These are phyloP conservation scores for Pythium graminicola DNA, from an alignment of 352 stramenopile species.

Conservation along the genomic window DNA sequence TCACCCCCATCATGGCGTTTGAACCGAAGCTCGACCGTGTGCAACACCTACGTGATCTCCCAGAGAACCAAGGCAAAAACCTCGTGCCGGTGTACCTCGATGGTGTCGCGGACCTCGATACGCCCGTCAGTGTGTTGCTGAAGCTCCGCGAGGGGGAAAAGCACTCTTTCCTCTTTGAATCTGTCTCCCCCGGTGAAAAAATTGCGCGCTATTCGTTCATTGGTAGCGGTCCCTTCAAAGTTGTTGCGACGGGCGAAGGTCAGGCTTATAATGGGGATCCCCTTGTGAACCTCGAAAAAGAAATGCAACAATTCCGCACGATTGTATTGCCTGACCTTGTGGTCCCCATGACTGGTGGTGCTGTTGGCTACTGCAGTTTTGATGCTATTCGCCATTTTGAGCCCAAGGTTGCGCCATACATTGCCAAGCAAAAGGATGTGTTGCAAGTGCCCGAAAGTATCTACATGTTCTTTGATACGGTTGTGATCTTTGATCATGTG, in stretches of 20 bases:
- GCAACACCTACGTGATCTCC: slow-evolving; percentile 41
- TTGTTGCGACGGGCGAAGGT: slow-evolving; percentile 58
- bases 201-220: slow-evolving; percentile 89
- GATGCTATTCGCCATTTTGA: slow-evolving; percentile 88
- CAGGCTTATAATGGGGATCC: slow-evolving; percentile 60
- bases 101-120: slow-evolving; percentile 80
- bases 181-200: slow-evolving; percentile 75
- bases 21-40: slow-evolving; percentile 58
- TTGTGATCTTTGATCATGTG: slow-evolving; percentile 87
- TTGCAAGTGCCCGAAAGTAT: slow-evolving; percentile 82
- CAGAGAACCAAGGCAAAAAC: slow-evolving; percentile 74
- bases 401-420: slow-evolving; percentile 67
- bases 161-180: slow-evolving; percentile 86
- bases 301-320: slow-evolving; percentile 70
- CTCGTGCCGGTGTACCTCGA: slow-evolving; percentile 82
- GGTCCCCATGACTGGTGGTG: slow-evolving; percentile 81
- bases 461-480: slow-evolving; percentile 89
- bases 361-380: slow-evolving; percentile 85
- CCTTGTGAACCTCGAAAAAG: slow-evolving; percentile 64
- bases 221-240: slow-evolving; percentile 72
- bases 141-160: slow-evolving; percentile 73
- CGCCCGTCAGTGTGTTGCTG: slow-evolving; percentile 82
- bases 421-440: slow-evolving; percentile 72
- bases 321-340: slow-evolving; percentile 64
- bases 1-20: slow-evolving; percentile 40